Conservation (phyloP, 257 asterid genomes). For the Datura wrightii region DNA sequence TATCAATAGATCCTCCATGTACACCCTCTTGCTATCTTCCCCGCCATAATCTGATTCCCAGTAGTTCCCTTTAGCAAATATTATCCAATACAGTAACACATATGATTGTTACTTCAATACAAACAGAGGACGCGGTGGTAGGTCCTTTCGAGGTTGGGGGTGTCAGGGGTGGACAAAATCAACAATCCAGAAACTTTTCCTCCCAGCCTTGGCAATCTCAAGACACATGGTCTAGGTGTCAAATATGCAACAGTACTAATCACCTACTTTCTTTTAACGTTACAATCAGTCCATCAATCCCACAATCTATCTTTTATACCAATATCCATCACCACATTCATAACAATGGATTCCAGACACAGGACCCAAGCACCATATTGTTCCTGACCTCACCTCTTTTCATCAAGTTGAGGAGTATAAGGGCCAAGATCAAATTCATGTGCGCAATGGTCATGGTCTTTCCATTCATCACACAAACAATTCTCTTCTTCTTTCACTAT, state of each 20-base stretch:
- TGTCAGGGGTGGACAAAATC: too few relatives aligned
- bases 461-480: background rate
- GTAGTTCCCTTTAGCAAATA: background rate
- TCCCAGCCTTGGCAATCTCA: background rate
- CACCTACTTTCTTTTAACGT: too few relatives aligned
- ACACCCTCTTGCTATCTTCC: background rate
- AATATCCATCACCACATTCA: background rate
- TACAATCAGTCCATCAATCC: too few relatives aligned
- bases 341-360: background rate
- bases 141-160: too few relatives aligned
- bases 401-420: background rate
- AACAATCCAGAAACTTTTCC: too few relatives aligned
- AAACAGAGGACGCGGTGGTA: too few relatives aligned
- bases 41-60: background rate
- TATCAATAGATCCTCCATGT: background rate
- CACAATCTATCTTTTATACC: too few relatives aligned
- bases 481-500: background rate
- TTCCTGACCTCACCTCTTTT: background rate
- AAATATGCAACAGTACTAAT: too few relatives aligned
- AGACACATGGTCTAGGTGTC: too few relatives aligned
- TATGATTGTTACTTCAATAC: too few relatives aligned
- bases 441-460: background rate
- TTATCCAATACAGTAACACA: too few relatives aligned
- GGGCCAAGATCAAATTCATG: background rate
- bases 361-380: background rate